These are phyloP conservation scores for Coemansia sp. DNA, from an alignment of 192 early-diverging fungal genomes.

Conservation along the genomic window DNA sequence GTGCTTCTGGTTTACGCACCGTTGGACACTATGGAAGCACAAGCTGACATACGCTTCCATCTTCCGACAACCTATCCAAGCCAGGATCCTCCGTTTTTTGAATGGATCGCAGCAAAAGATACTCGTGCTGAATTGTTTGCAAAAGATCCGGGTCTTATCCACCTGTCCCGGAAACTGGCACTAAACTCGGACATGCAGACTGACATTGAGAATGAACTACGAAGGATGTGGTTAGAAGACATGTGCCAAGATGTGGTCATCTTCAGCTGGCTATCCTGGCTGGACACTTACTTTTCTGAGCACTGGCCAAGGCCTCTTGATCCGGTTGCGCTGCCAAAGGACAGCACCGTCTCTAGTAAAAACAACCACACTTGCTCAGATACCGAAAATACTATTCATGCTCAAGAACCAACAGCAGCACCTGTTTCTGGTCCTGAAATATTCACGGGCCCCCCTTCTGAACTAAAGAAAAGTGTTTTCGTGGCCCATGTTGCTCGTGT, in stretches of 20 bases:
- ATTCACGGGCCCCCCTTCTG: conserved; percentile 58
- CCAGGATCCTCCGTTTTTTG: conserved; percentile 38
- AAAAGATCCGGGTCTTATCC: conserved; percentile 20
- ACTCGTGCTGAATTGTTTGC: neutral
- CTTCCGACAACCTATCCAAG: conserved; percentile 50
- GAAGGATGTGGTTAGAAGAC: conserved; percentile 28
- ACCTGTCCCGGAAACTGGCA: conserved; percentile 24
- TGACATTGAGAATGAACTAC: conserved; percentile 22
- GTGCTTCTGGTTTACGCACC: conserved; percentile 41
- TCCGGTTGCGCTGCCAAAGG: conserved; percentile 36
- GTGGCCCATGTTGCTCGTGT: conserved; percentile 74
- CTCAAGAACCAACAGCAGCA: too few relatives aligned
- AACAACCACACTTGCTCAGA: neutral
- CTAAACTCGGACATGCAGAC: conserved; percentile 27
- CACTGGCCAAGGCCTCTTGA: conserved; percentile 41
- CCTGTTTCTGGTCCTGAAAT: conserved; percentile 15
- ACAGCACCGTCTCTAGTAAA: conserved; percentile 10
- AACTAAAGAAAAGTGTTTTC: conserved; percentile 84
- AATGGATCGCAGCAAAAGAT: conserved; percentile 43
- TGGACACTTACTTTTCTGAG: conserved; percentile 32
- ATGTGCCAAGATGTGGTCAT: conserved; percentile 41
- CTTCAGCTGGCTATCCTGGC: conserved; percentile 49
- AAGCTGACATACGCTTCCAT: conserved; percentile 36
- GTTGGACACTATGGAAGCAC: conserved; percentile 24
- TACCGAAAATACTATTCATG: too few relatives aligned